These are phyloP conservation scores for Pelargonium cotyledonis DNA, from an alignment of 441 rosid genomes.

Conservation along the genomic window DNA sequence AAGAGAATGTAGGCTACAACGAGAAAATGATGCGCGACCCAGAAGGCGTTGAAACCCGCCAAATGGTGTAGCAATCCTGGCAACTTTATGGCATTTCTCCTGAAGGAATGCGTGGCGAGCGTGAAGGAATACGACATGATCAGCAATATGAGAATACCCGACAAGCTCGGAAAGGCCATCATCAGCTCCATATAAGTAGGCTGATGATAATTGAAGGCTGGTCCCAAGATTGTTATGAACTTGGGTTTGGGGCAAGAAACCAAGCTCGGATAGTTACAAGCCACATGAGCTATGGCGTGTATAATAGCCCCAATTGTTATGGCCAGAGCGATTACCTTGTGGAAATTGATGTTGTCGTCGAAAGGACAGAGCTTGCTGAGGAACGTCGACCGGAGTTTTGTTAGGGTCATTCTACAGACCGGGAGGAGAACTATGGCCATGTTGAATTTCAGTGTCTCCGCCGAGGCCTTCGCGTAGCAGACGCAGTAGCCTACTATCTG, in stretches of 20 bases:
- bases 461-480: conserved; percentile 71
- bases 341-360: conserved; percentile 85
- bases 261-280: conserved; percentile 57
- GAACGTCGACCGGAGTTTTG: conserved; percentile 57
- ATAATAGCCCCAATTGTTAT: conserved; percentile 40
- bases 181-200: conserved; percentile 54
- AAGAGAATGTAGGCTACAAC: conserved; percentile 55
- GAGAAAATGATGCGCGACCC: conserved; percentile 89
- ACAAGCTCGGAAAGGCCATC: conserved; percentile 40
- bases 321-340: conserved; percentile 49
- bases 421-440: conserved; percentile 80
- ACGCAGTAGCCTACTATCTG: conserved; percentile 69
- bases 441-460: conserved; percentile 75
- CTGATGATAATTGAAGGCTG: conserved; percentile 40
- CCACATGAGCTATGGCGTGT: conserved; percentile 51
- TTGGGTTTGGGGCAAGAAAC: conserved; percentile 32
- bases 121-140: conserved; percentile 63
- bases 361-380: conserved; percentile 56
- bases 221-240: conserved; percentile 42
- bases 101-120: conserved; percentile 55
- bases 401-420: conserved; percentile 68
- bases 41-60: conserved; percentile 84
- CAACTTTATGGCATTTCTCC: conserved; percentile 55
- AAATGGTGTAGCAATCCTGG: conserved; percentile 51
- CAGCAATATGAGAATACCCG: conserved; percentile 48